Conservation (phyloP, 805 yeast species). For the Candida sanyiensis region DNA sequence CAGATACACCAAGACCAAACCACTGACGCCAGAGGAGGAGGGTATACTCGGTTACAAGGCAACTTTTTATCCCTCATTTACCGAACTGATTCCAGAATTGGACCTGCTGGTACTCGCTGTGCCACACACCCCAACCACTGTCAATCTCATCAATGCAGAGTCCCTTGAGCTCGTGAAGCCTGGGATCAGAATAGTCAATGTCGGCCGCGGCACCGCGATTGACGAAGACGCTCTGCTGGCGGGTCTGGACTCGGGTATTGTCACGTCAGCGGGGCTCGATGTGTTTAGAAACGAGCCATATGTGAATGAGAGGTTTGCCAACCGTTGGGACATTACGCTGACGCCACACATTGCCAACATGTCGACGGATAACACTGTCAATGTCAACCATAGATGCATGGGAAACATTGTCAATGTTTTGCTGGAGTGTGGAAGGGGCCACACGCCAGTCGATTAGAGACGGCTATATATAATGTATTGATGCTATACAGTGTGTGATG, state of each 20-base stretch:
- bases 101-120: conserved; percentile 63
- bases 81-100: conserved; percentile 33
- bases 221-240: conserved; percentile 60
- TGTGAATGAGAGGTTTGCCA: conserved; percentile 42
- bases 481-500: no score
- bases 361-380: conserved; percentile 45
- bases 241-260: conserved; percentile 54
- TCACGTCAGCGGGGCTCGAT: conserved; percentile 66
- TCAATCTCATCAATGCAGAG: conserved; percentile 44
- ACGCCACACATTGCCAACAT: conserved; percentile 72
- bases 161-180: conserved; percentile 42
- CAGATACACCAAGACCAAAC: conserved; percentile 52
- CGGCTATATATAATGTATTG: neutral
- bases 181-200: conserved; percentile 61
- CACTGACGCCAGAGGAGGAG: conserved; percentile 30
- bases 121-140: conserved; percentile 58
- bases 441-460: conserved; percentile 19
- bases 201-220: conserved; percentile 69
- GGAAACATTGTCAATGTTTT: conserved; percentile 46
- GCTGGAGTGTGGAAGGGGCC: conserved; percentile 34
- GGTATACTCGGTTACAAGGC: conserved; percentile 41
- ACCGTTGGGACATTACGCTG: conserved; percentile 56
- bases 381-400: conserved; percentile 44
- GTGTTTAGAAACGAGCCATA: conserved; percentile 63
- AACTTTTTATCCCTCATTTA: conserved; percentile 40